Evolutionary conservation across 2,329 filamentous ascomycete species (phyloP), one percentile per base, ranked within the genome.

Genomic region (Endoconidiophora laricicola): DNA sequence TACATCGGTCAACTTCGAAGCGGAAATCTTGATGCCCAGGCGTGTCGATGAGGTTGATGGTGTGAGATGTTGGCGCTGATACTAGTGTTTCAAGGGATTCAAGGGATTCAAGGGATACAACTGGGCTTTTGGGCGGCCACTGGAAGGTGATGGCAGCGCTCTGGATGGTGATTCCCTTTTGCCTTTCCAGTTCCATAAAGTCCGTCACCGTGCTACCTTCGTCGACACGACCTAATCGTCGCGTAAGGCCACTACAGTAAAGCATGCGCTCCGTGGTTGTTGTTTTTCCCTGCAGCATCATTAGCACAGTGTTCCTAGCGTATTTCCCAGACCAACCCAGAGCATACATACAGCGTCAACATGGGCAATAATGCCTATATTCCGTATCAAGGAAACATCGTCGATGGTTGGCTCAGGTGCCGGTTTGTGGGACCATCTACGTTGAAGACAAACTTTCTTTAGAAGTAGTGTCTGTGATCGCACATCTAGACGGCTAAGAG

Each of bases 261-360:
- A 98, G 82, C 90, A 96, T 96, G 52, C 91, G 87, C 77, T 98
- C 91, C 3, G 91, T 96, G 0, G 91, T 98, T 0, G 91, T 96
- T 1, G 91, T 98, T 71, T 98, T 98, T 6, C 91, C 91, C 74
- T 78, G 48, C 6, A 6, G 24, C 14, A 60, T 56, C 33, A 24
- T 38, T n/a, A 39, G 44, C 7, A 22, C 12, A 6, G 24, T 18
- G 29, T 33, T 33, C 4, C 9, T 33, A 10, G 18, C 6, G 39
- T 5, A 16, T 14, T 12, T 36, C 3, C 22, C 6, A 26, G 16
- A 2, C 12, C 3, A n/a, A 18, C 5, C n/a, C 23, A 16, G 6
- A 33, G 18, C 4, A 33, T 10, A 63, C 72, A 50, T 63, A 78
- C 74, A 51, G 91, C 91, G 78, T 96, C 91, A 56, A 98, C 94